Percentiles rank a stretch among this genome's conserved stretches.
Evolutionary conservation across 768 basidiomycete species (phyloP).

Genomic region (Pisolithus albus): DNA sequence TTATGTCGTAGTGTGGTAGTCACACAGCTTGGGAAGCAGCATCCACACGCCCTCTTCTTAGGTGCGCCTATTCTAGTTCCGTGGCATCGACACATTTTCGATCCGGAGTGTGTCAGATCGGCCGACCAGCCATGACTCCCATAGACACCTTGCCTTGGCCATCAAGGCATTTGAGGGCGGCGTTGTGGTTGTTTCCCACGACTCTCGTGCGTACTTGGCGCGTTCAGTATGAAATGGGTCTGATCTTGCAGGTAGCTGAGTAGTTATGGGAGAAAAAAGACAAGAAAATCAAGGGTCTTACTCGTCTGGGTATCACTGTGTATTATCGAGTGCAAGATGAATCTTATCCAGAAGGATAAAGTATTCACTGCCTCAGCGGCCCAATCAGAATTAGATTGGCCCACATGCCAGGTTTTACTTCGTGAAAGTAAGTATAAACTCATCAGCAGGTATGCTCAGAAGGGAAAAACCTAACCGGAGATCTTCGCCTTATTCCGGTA

Average conservation of each 20-base stretch:
- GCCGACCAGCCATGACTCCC: conserved; percentile 78
- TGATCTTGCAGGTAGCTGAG: conserved; percentile 96
- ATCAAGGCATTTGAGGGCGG: conserved; percentile 98
- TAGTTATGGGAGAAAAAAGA: conserved; percentile 98
- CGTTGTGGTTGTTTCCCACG: conserved; percentile 98
- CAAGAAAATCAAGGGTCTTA: conserved; percentile 86
- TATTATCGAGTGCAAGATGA: conserved; percentile 91
- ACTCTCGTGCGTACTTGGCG: conserved; percentile 71
- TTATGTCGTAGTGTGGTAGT: conserved; percentile 70
- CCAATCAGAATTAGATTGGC: not conserved
- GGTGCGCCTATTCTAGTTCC: conserved; percentile 36
- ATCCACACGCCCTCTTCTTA: conserved; percentile 88
- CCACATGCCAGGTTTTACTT: conserved; percentile 55
- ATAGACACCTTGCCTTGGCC: conserved; percentile 94
- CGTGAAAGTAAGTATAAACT: conserved; percentile 76
- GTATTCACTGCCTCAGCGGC: conserved; percentile 18
- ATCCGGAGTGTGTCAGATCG: conserved; percentile 50
- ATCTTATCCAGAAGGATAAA: conserved; percentile 69
- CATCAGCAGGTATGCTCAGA: conserved; percentile 75
- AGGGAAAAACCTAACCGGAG: conserved; percentile 51
- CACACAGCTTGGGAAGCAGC: conserved; percentile 93
- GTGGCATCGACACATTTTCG: conserved; percentile 5
- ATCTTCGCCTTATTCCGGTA: not conserved
- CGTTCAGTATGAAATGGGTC: conserved; percentile 39
- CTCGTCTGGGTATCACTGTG: conserved; percentile 74